phyloP scores from a whole-genome alignment of 192 early-diverging fungal genomes.

The Phlyctochytrium arcticum region DNA sequence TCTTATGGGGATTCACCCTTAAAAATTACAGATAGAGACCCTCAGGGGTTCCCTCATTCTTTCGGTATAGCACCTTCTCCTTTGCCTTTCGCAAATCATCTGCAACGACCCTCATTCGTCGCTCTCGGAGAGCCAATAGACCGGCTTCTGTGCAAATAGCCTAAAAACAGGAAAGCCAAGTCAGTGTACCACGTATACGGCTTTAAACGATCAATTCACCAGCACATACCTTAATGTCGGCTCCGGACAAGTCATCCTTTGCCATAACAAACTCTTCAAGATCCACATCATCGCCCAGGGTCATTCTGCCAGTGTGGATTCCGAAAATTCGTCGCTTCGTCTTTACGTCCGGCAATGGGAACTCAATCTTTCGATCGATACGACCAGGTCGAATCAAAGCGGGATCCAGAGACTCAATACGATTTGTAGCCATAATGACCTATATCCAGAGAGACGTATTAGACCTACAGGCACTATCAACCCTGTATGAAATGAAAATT shows the following conservation, averaged over 20 bases:
- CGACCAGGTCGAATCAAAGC: conserved; percentile 95
- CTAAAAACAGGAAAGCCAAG: conserved; percentile 27
- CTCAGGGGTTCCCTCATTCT: conserved; percentile 98
- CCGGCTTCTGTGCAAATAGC: conserved; percentile 99
- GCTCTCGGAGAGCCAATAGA: conserved; percentile 91
- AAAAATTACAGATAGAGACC: conserved; percentile 56
- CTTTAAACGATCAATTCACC: background rate
- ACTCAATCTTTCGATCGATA: conserved; percentile 99
- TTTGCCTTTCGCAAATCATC: conserved; percentile 98
- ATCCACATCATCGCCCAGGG: conserved; percentile 91
- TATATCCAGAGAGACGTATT: conserved; percentile 17
- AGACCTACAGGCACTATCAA: background rate
- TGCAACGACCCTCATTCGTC: conserved; percentile 96
- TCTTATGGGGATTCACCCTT: too few species aligned
- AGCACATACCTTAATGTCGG: conserved; percentile 82
- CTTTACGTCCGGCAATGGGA: conserved; percentile 95
- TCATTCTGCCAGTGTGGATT: conserved; percentile 94
- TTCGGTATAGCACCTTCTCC: conserved; percentile 97
- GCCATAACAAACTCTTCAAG: conserved; percentile 99
- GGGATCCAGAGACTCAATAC: conserved; percentile 94
- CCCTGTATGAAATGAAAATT: background rate
- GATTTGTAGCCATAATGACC: conserved; percentile 98
- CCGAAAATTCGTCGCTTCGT: conserved; percentile 97
- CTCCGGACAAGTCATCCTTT: conserved; percentile 97
- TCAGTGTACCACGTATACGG: background rate